Evolutionary conservation across 345 rosid species (phyloP), one percentile per base, ranked within the genome.

Genomic region (Lepidium sativum): DNA sequence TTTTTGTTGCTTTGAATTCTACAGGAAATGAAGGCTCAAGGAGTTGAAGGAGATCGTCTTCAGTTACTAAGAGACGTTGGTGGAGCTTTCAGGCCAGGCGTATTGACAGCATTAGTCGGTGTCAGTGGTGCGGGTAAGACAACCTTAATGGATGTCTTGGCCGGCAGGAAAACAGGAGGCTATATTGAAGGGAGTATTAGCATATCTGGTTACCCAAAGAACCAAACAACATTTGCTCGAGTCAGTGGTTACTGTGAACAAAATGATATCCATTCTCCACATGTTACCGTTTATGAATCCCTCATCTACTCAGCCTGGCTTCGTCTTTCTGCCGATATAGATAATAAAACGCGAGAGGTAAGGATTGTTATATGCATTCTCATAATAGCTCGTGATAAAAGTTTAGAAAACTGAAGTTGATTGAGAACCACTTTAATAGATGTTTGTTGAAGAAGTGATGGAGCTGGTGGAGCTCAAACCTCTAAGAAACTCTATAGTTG

Each of bases 61-160:
- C 98, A 92, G 40, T 70, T 92, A 65, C 78, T 92, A 60, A 69
- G 75, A 29, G 85, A 81, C 48, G 92, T 85, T 41, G 80, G 92
- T 60, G 96, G 96, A 58, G 86, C 90, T 40, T 91, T 91, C 74
- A 79, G 94, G 44, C 98, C 96, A 40, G 91, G 96, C 3, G 56
- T 86, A 52, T 59, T 91, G 70, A 91, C 98, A 63, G 98, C 98
- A 37, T 72, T 91, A 33, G 92, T 91, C 10, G 96, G 96, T 60
- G 95, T 91, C 6, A 91, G 90, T 73, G 98, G 98, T 64, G 98
- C 98, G 11, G 98, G 98, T 37, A 91, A 91, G 80, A 91, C 98
- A 37, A 91, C 98, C 45, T 75, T 91, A 47, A 88, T 91, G 98
- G 98, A 91, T 73, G 98, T 91, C 25, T 68, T 91, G 43, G 96